Percentiles rank a stretch among this genome's conserved stretches.
Conservation (phyloP, 768 basidiomycete genomes). For the Mycena kentingensis region DNA sequence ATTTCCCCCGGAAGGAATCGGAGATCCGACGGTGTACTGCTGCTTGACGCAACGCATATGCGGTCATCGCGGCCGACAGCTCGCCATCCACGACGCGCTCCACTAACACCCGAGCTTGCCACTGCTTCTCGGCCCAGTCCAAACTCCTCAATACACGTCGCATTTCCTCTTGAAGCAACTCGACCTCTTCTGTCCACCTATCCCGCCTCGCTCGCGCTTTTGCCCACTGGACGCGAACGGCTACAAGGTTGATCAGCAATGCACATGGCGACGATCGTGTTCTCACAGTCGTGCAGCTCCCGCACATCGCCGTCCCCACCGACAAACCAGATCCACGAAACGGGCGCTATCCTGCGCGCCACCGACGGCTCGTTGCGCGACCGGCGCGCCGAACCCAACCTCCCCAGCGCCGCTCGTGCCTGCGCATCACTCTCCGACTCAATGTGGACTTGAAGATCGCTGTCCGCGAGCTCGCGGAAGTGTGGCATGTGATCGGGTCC, state of each 20-base stretch:
- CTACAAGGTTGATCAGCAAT: neutral
- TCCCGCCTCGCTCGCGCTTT: conserved; percentile 14
- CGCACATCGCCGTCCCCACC: neutral
- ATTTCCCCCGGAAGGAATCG: neutral
- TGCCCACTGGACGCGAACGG: conserved; percentile 23
- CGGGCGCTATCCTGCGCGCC: neutral
- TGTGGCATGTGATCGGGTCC: neutral
- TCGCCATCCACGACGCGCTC: neutral
- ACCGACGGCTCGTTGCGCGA: neutral
- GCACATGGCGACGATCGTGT: neutral
- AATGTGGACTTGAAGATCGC: neutral
- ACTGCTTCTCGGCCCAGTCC: neutral
- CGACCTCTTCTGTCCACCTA: conserved; percentile 25
- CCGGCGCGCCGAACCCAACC: neutral
- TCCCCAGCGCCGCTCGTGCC: neutral
- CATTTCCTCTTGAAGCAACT: conserved; percentile 26
- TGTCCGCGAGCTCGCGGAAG: neutral
- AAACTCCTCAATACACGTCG: neutral
- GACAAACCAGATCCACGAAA: neutral
- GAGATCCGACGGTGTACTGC: neutral
- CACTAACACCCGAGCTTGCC: neutral
- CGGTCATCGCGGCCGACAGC: neutral
- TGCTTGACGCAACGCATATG: neutral
- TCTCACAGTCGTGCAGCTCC: neutral
- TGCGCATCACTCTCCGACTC: neutral